These are phyloP conservation scores for Hypsizygus marmoreus DNA, from an alignment of 768 basidiomycete species.

Conservation along the genomic window DNA sequence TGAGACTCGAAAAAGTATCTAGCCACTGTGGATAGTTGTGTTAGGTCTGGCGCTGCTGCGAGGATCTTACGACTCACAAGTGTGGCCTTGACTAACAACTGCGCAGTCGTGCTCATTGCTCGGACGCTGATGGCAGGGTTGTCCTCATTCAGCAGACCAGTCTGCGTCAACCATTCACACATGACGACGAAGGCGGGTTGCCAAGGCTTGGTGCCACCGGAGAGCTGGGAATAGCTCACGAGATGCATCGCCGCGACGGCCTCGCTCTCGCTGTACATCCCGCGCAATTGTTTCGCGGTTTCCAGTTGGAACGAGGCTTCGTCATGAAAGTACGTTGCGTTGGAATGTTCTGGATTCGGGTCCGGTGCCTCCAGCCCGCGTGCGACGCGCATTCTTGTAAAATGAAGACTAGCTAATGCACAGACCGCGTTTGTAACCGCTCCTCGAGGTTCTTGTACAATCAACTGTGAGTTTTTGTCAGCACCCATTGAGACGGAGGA, in stretches of 20 bases:
- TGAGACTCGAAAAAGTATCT: conserved; percentile 73
- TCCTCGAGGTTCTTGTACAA: conserved; percentile 67
- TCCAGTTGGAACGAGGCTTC: conserved; percentile 67
- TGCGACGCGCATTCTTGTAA: conserved; percentile 59
- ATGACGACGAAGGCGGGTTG: conserved; percentile 67
- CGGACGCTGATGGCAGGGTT: conserved; percentile 63
- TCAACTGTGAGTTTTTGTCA: conserved; percentile 37
- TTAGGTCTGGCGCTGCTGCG: conserved; percentile 15
- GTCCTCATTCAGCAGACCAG: conserved; percentile 61
- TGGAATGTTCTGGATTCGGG: conserved; percentile 53
- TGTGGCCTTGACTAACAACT: conserved; percentile 67
- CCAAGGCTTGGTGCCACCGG: conserved; percentile 72
- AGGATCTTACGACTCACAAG: conserved; percentile 54
- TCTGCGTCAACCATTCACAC: conserved; percentile 75
- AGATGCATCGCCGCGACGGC: conserved; percentile 81
- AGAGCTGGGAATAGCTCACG: conserved; percentile 70
- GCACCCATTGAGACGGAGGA: conserved; percentile 2
- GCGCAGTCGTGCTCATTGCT: conserved; percentile 52
- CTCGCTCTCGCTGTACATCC: conserved; percentile 62
- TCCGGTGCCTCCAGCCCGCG: conserved; percentile 62
- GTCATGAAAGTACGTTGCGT: conserved; percentile 66
- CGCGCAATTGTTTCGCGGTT: conserved; percentile 53
- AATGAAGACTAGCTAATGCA: conserved; percentile 75
- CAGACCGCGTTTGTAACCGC: conserved; percentile 73
- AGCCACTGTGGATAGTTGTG: conserved; percentile 61